Evolutionary conservation across 345 rosid species (phyloP).

Genomic region (Populus tremula): DNA sequence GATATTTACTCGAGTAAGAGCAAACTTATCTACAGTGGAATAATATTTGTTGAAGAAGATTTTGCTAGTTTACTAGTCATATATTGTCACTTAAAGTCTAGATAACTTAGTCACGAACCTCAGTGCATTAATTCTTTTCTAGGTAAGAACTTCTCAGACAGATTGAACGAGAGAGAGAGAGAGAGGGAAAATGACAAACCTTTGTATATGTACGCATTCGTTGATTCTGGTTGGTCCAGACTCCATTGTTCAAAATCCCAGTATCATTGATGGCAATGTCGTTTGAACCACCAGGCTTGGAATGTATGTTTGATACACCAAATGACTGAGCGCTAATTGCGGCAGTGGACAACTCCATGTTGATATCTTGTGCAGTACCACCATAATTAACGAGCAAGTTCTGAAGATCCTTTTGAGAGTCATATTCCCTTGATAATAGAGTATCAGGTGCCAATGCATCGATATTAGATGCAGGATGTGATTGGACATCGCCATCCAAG

Average conservation of each 20-base stretch:
- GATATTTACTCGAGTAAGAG: neutral
- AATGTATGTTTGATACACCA: conserved; percentile 75
- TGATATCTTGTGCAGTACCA: conserved; percentile 69
- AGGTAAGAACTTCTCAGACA: neutral
- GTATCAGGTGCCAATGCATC: conserved; percentile 76
- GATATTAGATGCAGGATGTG: conserved; percentile 58
- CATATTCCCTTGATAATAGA: conserved; percentile 74
- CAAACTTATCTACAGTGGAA: neutral
- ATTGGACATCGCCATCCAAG: conserved; percentile 73
- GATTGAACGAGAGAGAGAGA: neutral
- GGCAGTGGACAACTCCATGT: conserved; percentile 85
- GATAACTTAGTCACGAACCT: no score
- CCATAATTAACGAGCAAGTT: conserved; percentile 85
- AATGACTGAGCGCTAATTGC: conserved; percentile 88
- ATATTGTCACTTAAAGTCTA: no score
- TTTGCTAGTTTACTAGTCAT: neutral
- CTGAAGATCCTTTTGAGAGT: conserved; percentile 93
- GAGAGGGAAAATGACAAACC: conserved; percentile 42
- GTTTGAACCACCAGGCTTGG: conserved; percentile 69
- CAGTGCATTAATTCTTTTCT: neutral
- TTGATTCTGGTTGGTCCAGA: conserved; percentile 81
- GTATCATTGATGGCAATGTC: conserved; percentile 72
- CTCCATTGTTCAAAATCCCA: conserved; percentile 70
- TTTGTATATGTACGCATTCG: conserved; percentile 93
- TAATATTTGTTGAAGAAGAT: neutral